Evolutionary conservation across 2,329 filamentous ascomycete species (phyloP), one percentile per base, ranked within the genome.

Genomic region (Sclerotinia nivalis): DNA sequence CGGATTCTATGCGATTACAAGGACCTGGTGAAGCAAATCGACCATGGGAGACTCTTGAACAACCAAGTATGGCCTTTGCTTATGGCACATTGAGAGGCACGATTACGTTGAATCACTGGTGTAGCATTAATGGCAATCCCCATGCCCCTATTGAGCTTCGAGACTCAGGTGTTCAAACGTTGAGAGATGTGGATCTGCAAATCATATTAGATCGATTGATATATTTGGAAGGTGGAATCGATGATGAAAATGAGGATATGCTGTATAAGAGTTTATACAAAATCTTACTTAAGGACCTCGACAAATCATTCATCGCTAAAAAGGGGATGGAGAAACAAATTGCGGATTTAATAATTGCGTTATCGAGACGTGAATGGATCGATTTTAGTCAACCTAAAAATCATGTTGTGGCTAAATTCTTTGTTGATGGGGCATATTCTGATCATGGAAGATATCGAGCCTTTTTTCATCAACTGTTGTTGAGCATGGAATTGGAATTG

Each of bases 401-500:
- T 75, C 91, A 93, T 76, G 88, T 93, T 31, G 87, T 90, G 34
- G 91, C 91, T 4, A 88, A 89, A 68, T 93, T 90, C 79, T 90
- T 93, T 71, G 59, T 89, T 72, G 86, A 90, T 74, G 84, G 84
- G 18, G 82, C 84, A 69, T 82, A 84, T 49, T 81, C 83, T 25
- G 88, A 89, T 73, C 82, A 84, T 59, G 75, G 75, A 43, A 70
- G 70, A 40, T 91, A 90, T 74, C 84, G 86, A 71, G 85, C 84
- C 37, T 93, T 93, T 80, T 93, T 92, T 78, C 90, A 92, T 77
- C 91, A 93, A 79, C 81, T 93, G n/a, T 83, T 93, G 4, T 84
- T 93, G 55, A 90, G 89, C 72, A 83, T 91, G 62, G 91, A 93
- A 79, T 83, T 93, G 7, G 88, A 92, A 75, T 79, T 91, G 70